These are phyloP conservation scores for Puya raimondii DNA, from an alignment of 176 grass and related monocot species.

Conservation along the genomic window DNA sequence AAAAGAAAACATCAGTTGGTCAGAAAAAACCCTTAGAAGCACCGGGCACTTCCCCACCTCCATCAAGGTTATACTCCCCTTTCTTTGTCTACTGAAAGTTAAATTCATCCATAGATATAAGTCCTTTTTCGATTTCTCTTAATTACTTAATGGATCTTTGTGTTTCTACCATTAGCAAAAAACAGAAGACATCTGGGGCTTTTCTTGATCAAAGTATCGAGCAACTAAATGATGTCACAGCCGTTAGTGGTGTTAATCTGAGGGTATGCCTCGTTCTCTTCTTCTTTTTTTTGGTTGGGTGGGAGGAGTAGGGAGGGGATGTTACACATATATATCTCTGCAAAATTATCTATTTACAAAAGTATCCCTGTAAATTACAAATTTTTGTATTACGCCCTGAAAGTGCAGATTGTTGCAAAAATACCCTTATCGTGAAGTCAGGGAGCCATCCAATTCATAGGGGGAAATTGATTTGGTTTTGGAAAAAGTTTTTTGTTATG, in stretches of 20 bases:
- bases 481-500: no score
- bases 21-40: constrained; percentile 83
- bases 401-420: no score
- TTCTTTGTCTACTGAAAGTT: constrained; percentile 12
- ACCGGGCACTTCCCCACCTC: constrained; percentile 47
- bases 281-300: not conserved
- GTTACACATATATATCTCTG: no score
- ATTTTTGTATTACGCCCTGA: no score
- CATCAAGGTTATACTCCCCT: constrained; percentile 46
- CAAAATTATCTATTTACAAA: no score
- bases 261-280: constrained; percentile 42
- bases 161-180: constrained; percentile 59
- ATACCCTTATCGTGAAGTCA: no score
- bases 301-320: no score
- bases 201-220: constrained; percentile 96
- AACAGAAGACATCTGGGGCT: constrained; percentile 68
- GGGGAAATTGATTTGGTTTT: no score
- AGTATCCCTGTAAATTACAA: no score
- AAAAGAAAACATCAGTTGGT: constrained; percentile 71
- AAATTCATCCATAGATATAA: constrained; percentile 17
- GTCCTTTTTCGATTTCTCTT: not conserved
- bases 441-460: no score
- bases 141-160: constrained; percentile 8
- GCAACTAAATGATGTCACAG: constrained; percentile 96
- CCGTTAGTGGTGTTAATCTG: constrained; percentile 94